phyloP scores from a whole-genome alignment of 495 filamentous ascomycete genomes.

The Rhypophila decipiens region DNA sequence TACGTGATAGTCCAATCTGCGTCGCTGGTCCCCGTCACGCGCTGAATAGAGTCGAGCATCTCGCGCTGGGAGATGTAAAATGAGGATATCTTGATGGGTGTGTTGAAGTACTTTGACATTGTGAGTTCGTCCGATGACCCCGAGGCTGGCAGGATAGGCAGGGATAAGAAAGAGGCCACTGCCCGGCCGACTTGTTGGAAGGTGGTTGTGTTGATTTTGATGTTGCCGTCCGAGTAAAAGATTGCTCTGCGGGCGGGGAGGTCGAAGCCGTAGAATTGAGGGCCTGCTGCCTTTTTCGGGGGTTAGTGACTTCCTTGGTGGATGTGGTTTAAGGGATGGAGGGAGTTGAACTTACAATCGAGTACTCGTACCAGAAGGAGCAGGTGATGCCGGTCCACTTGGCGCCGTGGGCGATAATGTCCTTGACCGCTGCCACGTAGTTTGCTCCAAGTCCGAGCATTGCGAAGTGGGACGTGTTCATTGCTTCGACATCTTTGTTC shows the following conservation, averaged over 20 bases:
- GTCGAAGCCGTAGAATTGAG: constrained; percentile 26
- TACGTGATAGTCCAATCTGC: constrained; percentile 51
- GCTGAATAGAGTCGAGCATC: constrained; percentile 41
- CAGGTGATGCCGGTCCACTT: constrained; percentile 31
- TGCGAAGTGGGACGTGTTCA: too few species aligned
- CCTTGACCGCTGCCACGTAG: not conserved
- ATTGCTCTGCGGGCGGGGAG: constrained; percentile 20
- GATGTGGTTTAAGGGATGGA: not conserved
- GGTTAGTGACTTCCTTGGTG: not conserved
- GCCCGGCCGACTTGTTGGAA: constrained; percentile 36
- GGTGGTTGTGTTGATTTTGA: constrained; percentile 31
- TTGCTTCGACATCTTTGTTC: constrained; percentile 32
- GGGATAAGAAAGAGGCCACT: constrained; percentile 30
- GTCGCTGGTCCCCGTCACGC: constrained; percentile 45
- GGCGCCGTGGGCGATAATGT: constrained; percentile 38
- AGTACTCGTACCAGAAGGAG: constrained; percentile 44
- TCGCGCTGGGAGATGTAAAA: constrained; percentile 41
- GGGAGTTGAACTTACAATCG: constrained; percentile 17
- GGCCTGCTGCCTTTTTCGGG: not conserved
- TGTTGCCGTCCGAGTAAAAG: constrained; percentile 28
- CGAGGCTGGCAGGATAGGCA: constrained; percentile 37
- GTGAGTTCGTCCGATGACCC: constrained; percentile 24
- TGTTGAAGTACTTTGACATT: constrained; percentile 33
- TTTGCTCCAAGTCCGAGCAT: constrained; percentile 24
- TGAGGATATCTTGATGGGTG: constrained; percentile 31